Base-by-base conservation (phyloP, 345 rosid genomes). In the Hibiscus tridactylites region DNA sequence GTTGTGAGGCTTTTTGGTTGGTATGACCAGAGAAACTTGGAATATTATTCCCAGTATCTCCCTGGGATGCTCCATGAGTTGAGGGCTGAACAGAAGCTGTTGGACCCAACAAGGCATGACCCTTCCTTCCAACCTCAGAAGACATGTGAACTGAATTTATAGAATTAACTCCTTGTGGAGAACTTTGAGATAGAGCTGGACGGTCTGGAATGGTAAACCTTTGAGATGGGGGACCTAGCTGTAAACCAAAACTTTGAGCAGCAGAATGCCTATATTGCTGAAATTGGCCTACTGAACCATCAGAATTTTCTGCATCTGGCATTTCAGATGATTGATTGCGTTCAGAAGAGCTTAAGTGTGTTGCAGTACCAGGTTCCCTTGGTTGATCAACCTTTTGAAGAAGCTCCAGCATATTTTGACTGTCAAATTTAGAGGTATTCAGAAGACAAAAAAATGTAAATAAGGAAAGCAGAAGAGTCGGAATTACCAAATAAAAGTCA, bases 341-440 rank as follows among this genome's bases (percentile, higher is more conserved):
- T 54, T 79, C 81, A 47, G 82, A 77, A 67, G 91, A 86, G 76
- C 84, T 79, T 61, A 83, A 68, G 63, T 79, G 83, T 58, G 80
- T 67, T 71, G 81, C 83, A 72, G 79, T 73, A 60, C 81, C 82
- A 72, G 57, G 79, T 54, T 87, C 90, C 74, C 77, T 75, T 39
- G 90, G 77, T 53, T 85, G 88, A 78, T 91, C 91, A 78, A 91
- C 90, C 87, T 94, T 94, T 78, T 88, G 88, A 79, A 91, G 90
- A 78, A 91, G 97, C 81, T 94, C 95, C 74, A 91, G 87, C 95
- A 94, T 88, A 72, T 91, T 86, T 79, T 88, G 88, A 81, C 97
- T 91, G 88, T 82, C 76, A 58, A 49, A 61, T 49, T 73, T 68
- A 47, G 44, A 67, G 66, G 53, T 68, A 50, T 29, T 50, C 59